Evolutionary conservation across 352 stramenopile genomes (phyloP).

Genomic region (Plasmopara muralis): DNA sequence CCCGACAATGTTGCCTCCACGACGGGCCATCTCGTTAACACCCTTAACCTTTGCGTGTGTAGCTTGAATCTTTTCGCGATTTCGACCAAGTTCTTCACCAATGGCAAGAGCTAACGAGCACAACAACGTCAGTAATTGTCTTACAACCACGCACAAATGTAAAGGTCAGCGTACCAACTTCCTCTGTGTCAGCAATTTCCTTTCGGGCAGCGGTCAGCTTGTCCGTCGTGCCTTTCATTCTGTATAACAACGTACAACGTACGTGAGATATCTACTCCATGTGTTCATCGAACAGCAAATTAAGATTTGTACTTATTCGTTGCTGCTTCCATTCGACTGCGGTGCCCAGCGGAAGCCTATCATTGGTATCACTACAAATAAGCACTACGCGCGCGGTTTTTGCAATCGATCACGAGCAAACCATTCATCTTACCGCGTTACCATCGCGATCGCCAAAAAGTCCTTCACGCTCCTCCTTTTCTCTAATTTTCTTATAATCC

Average conservation of each 20-base stretch:
- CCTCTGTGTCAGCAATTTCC: constrained; percentile 79
- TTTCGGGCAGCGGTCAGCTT: constrained; percentile 70
- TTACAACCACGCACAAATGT: background rate
- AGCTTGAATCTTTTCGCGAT: constrained; percentile 81
- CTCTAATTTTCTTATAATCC: constrained; percentile 75
- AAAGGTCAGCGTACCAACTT: constrained; percentile 54
- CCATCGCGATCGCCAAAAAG: constrained; percentile 76
- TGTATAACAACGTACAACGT: constrained; percentile 13
- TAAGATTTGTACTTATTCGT: constrained; percentile 61
- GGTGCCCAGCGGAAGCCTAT: constrained; percentile 62
- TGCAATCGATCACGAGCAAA: background rate
- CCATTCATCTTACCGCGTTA: constrained; percentile 34
- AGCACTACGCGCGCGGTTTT: too few species aligned
- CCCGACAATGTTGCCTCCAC: constrained; percentile 73
- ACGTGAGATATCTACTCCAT: background rate
- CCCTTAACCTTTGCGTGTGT: constrained; percentile 78
- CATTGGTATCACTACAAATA: background rate
- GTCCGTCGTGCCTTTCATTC: constrained; percentile 80
- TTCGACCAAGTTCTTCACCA: constrained; percentile 73
- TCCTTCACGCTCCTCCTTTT: constrained; percentile 78
- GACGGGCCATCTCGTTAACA: constrained; percentile 80
- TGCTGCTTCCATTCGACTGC: constrained; percentile 67
- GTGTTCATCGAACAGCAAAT: background rate
- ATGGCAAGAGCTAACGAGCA: constrained; percentile 54
- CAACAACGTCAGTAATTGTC: background rate